These are phyloP conservation scores for Aspergillus coremiiformis DNA, from an alignment of 495 filamentous ascomycete genomes.

Conservation along the genomic window DNA sequence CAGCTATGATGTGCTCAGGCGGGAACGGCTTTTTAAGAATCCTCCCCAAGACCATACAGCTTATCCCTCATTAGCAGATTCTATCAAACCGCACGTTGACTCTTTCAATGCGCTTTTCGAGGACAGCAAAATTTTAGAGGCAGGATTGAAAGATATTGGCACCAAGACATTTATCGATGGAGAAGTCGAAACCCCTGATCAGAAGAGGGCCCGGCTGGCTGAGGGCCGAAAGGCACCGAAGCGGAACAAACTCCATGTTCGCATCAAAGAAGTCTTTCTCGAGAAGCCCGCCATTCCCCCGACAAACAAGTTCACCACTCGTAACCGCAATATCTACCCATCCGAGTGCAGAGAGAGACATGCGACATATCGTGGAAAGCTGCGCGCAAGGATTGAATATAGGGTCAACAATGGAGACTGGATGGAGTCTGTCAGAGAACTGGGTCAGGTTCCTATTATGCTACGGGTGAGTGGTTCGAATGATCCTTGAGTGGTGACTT, in stretches of 20 bases:
- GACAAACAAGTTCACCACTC: conserved; percentile 69
- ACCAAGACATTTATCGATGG: conserved; percentile 82
- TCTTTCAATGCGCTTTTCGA: conserved; percentile 94
- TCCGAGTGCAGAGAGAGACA: conserved; percentile 93
- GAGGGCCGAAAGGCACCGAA: conserved; percentile 42
- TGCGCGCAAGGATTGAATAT: conserved; percentile 73
- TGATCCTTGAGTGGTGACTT: neutral
- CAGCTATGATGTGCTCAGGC: conserved; percentile 69
- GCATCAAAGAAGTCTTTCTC: conserved; percentile 68
- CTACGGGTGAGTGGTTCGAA: conserved; percentile 53
- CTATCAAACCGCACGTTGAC: conserved; percentile 82
- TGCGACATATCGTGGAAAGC: conserved; percentile 80
- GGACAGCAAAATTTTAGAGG: conserved; percentile 59
- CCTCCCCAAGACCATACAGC: conserved; percentile 82
- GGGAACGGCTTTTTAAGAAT: conserved; percentile 79
- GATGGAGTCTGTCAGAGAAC: conserved; percentile 67
- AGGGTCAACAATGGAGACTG: conserved; percentile 80
- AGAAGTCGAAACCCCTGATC: conserved; percentile 39
- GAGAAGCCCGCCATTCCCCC: conserved; percentile 67
- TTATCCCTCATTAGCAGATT: conserved; percentile 75
- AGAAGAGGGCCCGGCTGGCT: conserved; percentile 33
- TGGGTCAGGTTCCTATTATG: conserved; percentile 91
- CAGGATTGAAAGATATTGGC: conserved; percentile 79
- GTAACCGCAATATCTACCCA: conserved; percentile 76
- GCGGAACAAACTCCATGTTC: conserved; percentile 65